Evolutionary conservation across 2,329 filamentous ascomycete genomes (phyloP).

Genomic region (Penicillium polonicum): DNA sequence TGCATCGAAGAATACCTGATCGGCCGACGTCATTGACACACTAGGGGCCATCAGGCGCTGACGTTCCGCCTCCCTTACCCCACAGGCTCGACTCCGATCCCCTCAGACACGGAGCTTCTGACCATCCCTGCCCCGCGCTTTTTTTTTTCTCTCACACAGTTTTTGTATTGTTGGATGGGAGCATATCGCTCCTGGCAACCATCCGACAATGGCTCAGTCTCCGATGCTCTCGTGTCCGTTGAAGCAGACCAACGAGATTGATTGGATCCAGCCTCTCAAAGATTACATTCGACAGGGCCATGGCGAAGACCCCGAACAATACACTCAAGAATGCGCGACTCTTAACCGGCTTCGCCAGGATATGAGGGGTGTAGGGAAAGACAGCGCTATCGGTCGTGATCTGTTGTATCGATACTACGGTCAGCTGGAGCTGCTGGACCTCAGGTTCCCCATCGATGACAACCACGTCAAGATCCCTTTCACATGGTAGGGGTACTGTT

Average conservation of each 20-base stretch:
- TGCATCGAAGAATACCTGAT: neutral
- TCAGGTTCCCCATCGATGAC: constrained; percentile 95
- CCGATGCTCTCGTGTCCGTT: constrained; percentile 95
- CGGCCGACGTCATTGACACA: constrained; percentile 23
- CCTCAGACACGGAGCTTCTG: constrained; percentile 17
- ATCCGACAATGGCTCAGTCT: constrained; percentile 68
- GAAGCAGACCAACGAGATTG: constrained; percentile 94
- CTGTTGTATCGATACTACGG: constrained; percentile 96
- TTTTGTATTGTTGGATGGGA: constrained; percentile 32
- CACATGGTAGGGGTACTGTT: constrained; percentile 69
- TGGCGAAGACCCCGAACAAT: constrained; percentile 93
- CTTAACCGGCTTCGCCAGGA: constrained; percentile 95
- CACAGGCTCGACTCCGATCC: constrained; percentile 23
- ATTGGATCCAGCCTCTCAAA: constrained; percentile 93
- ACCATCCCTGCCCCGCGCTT: constrained; percentile 13
- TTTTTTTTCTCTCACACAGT: neutral
- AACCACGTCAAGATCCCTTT: constrained; percentile 99
- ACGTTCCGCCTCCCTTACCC: constrained; percentile 25
- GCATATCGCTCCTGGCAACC: constrained; percentile 36
- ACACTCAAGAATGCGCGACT: constrained; percentile 90
- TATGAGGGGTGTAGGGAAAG: constrained; percentile 95
- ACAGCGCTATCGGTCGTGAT: constrained; percentile 90
- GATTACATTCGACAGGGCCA: constrained; percentile 90
- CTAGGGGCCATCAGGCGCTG: constrained; percentile 16
- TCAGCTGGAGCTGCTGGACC: constrained; percentile 88